Evolutionary conservation across 73 alveolate genomes (phyloP).

Genomic region (Tetrahymena elliotti): DNA sequence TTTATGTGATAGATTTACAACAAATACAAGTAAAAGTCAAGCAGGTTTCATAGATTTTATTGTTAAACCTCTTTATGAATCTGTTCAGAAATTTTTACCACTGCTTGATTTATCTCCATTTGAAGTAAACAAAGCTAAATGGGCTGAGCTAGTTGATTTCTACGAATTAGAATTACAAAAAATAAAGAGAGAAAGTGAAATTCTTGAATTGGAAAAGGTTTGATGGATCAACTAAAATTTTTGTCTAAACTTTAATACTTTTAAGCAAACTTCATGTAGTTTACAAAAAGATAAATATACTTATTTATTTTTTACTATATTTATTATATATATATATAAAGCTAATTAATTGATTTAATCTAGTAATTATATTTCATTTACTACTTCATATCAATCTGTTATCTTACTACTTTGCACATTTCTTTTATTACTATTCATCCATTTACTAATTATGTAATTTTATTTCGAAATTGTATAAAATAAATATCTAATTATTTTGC

Average conservation of each 20-base stretch:
- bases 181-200: neutral
- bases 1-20: conserved; percentile 86
- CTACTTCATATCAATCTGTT: neutral
- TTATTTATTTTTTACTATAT: too few species aligned
- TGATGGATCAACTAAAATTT: neutral
- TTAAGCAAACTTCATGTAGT: neutral
- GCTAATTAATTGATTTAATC: neutral
- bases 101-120: neutral
- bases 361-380: neutral
- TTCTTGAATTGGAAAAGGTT: neutral
- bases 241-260: neutral
- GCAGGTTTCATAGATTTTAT: conserved; percentile 89
- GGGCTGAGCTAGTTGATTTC: neutral
- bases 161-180: neutral
- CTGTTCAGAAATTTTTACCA: conserved; percentile 25
- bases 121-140: neutral
- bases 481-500: too few species aligned
- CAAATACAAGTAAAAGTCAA: conserved; percentile 81
- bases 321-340: too few species aligned
- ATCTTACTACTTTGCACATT: neutral
- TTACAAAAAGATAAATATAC: neutral
- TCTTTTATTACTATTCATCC: too few species aligned
- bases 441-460: too few species aligned
- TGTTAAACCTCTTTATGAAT: conserved; percentile 64
- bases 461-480: too few species aligned